Evolutionary conservation across 1,284 basidiomycete genomes (phyloP).

Genomic region (Puccinia coronata): DNA sequence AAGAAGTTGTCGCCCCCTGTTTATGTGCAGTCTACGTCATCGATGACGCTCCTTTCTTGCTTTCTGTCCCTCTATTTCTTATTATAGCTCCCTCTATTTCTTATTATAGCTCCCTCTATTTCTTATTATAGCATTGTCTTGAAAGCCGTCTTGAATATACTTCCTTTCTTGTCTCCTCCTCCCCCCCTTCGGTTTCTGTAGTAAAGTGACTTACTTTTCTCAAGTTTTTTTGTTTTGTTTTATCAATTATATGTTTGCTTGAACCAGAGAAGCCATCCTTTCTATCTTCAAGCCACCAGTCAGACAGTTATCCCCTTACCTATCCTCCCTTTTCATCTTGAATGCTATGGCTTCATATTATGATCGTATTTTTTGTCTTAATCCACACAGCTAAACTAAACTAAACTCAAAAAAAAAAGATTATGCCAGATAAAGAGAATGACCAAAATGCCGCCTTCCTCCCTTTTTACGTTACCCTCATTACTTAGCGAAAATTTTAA

Average conservation of each 20-base stretch:
- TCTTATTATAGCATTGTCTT: neutral
- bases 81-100: too few relatives aligned
- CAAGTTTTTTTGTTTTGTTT: neutral
- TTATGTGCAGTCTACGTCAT: slow-evolving; percentile 9
- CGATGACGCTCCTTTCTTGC: too few relatives aligned
- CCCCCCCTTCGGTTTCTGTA: slow-evolving; percentile 23
- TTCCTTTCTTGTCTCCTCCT: neutral
- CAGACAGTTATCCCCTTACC: neutral
- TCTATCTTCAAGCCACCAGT: neutral
- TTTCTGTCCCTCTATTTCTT: too few relatives aligned
- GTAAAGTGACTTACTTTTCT: slow-evolving; percentile 7
- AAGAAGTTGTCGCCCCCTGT: slow-evolving; percentile 12
- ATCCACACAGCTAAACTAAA: too few relatives aligned
- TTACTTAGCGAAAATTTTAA: too few relatives aligned
- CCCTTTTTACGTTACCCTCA: too few relatives aligned
- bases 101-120: neutral
- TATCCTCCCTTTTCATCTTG: too few relatives aligned
- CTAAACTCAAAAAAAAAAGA: too few relatives aligned
- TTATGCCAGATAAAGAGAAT: too few relatives aligned
- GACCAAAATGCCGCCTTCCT: too few relatives aligned
- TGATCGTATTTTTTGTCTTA: too few relatives aligned
- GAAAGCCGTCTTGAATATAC: slow-evolving; percentile 7
- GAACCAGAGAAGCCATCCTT: neutral
- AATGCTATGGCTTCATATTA: too few relatives aligned
- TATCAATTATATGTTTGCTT: neutral